A percentile compares a stretch with the other conserved stretches of the same genome.
Evolutionary conservation across 2,329 filamentous ascomycete genomes (phyloP).

Genomic region (Ophiostoma angusticollis): DNA sequence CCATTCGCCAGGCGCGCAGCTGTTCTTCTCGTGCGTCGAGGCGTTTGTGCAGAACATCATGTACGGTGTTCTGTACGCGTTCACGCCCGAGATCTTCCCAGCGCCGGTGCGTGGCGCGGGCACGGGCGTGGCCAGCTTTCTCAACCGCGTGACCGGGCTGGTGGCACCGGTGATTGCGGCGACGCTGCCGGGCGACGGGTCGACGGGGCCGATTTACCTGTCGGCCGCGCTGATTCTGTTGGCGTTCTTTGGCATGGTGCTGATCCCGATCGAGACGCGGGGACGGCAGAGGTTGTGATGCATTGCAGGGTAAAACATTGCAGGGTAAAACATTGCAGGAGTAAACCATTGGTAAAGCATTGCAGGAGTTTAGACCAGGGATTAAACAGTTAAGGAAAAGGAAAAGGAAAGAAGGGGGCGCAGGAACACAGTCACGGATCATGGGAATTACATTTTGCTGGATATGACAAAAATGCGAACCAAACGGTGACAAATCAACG

Average conservation of each 20-base stretch:
- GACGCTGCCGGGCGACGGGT: conserved; percentile 43
- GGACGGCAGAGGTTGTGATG: conserved; percentile 46
- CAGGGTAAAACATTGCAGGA: too few relatives aligned
- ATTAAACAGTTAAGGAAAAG: too few relatives aligned
- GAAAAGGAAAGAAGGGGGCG: too few relatives aligned
- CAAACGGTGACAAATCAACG: too few relatives aligned
- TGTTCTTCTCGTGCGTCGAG: conserved; percentile 54
- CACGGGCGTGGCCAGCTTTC: conserved; percentile 57
- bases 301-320: too few relatives aligned
- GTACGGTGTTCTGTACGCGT: conserved; percentile 66
- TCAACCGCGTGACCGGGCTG: conserved; percentile 56
- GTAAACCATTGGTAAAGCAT: too few relatives aligned
- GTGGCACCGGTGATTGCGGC: conserved; percentile 57
- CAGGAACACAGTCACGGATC: too few relatives aligned
- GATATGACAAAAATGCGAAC: too few relatives aligned
- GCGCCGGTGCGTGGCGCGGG: conserved; percentile 59
- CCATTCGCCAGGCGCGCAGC: conserved; percentile 41
- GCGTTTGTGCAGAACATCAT: conserved; percentile 65
- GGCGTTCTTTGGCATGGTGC: conserved; percentile 45
- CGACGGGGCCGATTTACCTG: conserved; percentile 44
- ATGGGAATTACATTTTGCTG: too few relatives aligned
- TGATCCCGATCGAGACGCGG: conserved; percentile 51
- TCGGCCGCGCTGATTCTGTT: conserved; percentile 43
- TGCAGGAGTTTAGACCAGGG: too few relatives aligned
- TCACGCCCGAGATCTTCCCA: conserved; percentile 66